These are phyloP conservation scores for Anthracocystis panici-leucophaei DNA, from an alignment of 1,284 basidiomycete species.

Conservation along the genomic window DNA sequence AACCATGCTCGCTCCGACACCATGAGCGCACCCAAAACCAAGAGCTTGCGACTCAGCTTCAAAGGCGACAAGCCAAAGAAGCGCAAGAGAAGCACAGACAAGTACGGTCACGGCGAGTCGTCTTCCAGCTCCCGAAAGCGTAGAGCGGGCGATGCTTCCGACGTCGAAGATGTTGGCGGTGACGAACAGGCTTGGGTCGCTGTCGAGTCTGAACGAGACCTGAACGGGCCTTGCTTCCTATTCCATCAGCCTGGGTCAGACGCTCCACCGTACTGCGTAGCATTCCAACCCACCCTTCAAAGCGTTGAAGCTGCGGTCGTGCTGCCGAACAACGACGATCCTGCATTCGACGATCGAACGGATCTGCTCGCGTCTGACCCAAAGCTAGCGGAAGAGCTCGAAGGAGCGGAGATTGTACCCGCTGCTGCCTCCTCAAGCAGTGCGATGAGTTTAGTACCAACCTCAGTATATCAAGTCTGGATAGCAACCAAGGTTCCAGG, in stretches of 20 bases:
- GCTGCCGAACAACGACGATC: constrained; percentile 12
- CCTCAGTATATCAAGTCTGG: constrained; percentile 64
- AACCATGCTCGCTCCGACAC: constrained; percentile 1
- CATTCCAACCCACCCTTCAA: constrained; percentile 45
- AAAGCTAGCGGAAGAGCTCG: constrained; percentile 35
- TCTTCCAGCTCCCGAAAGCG: constrained; percentile 28
- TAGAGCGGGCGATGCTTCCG: constrained; percentile 30
- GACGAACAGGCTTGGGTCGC: constrained; percentile 59
- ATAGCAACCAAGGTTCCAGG: constrained; percentile 51
- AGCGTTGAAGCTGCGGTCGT: constrained; percentile 32
- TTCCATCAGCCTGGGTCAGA: constrained; percentile 13
- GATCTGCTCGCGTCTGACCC: constrained; percentile 28
- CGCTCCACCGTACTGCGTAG: constrained; percentile 16
- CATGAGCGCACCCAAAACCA: constrained; percentile 30
- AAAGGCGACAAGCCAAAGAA: constrained; percentile 53
- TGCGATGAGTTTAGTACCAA: constrained; percentile 24
- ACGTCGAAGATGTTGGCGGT: constrained; percentile 55
- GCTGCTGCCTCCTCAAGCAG: neutral
- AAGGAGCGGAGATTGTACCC: constrained; percentile 40
- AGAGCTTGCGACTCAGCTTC: constrained; percentile 48
- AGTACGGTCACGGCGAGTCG: constrained; percentile 12
- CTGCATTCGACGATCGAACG: constrained; percentile 10
- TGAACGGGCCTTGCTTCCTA: constrained; percentile 53
- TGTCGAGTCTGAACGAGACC: constrained; percentile 36
- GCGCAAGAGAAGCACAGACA: constrained; percentile 26